Evolutionary conservation across 2,329 filamentous ascomycete genomes (phyloP).

Genomic region (Aureobasidium sp.): DNA sequence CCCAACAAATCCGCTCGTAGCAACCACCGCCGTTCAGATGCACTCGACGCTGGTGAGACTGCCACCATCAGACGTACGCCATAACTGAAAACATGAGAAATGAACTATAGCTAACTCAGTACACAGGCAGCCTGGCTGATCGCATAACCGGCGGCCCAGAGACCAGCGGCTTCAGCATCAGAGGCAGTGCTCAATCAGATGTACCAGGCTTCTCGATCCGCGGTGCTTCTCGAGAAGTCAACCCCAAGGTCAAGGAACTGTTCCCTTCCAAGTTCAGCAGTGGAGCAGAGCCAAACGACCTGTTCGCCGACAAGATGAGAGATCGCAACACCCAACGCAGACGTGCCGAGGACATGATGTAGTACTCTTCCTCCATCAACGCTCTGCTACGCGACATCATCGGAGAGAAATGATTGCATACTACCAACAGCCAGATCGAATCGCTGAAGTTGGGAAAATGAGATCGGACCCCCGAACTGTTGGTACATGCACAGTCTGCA

Average conservation of each 20-base stretch:
- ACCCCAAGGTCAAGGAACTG: conserved; percentile 34
- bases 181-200: conserved; percentile 30
- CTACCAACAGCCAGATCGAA: neutral
- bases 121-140: conserved; percentile 23
- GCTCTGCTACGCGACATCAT: conserved; percentile 10
- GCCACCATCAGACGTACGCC: conserved; percentile 22
- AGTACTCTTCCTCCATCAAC: conserved; percentile 15
- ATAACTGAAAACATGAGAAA: neutral
- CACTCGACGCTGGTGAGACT: conserved; percentile 38
- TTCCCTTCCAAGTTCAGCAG: conserved; percentile 34
- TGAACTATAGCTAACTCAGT: neutral
- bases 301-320: conserved; percentile 37
- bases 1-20: conserved; percentile 34
- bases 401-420: neutral
- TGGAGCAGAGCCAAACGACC: conserved; percentile 31
- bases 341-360: conserved; percentile 25
- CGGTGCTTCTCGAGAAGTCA: conserved; percentile 30
- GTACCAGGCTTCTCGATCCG: conserved; percentile 33
- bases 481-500: neutral
- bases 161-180: conserved; percentile 36
- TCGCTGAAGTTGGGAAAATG: too few relatives aligned
- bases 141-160: conserved; percentile 25
- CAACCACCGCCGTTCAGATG: conserved; percentile 50
- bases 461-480: too few relatives aligned
- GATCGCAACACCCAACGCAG: conserved; percentile 33